phyloP scores from a whole-genome alignment of 169 alveolate genomes.

The Cryptosporidium xiaoi region DNA sequence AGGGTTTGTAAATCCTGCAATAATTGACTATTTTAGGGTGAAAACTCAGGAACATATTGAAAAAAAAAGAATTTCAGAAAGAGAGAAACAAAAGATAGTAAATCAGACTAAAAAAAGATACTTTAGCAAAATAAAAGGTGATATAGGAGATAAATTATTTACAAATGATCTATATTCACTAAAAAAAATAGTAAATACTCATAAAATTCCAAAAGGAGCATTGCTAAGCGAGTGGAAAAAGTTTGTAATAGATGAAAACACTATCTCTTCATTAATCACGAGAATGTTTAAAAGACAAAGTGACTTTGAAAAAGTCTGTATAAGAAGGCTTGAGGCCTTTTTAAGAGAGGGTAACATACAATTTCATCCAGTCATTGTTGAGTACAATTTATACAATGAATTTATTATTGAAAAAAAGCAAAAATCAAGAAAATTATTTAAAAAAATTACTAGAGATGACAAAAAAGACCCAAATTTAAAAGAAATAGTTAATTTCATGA shows the following conservation, averaged over 20 bases:
- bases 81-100: neutral
- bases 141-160: neutral
- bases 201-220: slow-evolving; percentile 56
- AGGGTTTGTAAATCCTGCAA: slow-evolving; percentile 44
- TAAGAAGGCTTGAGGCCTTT: neutral
- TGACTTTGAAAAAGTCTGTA: slow-evolving; percentile 14
- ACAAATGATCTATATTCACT: slow-evolving; percentile 8
- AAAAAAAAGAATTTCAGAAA: neutral
- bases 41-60: neutral
- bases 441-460: slow-evolving; percentile 27
- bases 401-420: neutral
- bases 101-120: slow-evolving; percentile 7
- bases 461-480: neutral
- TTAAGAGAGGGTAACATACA: slow-evolving; percentile 16
- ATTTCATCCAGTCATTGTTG: slow-evolving; percentile 11
- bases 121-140: neutral
- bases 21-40: slow-evolving; percentile 25
- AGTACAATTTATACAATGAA: slow-evolving; percentile 1
- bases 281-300: slow-evolving; percentile 9
- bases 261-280: slow-evolving; percentile 25
- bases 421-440: slow-evolving; percentile 11
- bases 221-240: slow-evolving; percentile 39
- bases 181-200: slow-evolving; percentile 20
- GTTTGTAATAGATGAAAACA: slow-evolving; percentile 24
- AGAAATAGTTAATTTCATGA: slow-evolving; percentile 24